Evolutionary conservation across 768 basidiomycete species (phyloP), one percentile per base, ranked within the genome.

Genomic region (Psilocybe tampanensis): DNA sequence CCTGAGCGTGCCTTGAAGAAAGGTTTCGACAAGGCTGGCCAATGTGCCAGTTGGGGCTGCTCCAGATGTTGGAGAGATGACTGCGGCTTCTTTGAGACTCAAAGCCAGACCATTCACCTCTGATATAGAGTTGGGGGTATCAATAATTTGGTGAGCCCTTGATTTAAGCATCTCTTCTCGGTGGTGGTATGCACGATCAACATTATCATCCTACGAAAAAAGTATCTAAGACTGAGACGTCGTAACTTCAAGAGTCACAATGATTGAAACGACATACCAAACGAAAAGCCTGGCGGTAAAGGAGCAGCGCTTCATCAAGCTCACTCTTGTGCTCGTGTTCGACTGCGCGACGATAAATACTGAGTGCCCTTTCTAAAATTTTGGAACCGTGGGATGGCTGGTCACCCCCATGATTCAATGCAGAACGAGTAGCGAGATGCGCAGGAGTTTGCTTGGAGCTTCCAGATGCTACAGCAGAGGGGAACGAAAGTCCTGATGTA

Each of bases 261-360:
- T 18, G 19, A 26, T 42, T 39, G 21, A 53, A 15, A 36, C n/a
- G n/a, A 59, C 68, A 53, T 69, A 79, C 78, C 72, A 89, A 73
- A 51, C 88, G 83, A 69, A 94, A 95, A 2, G 92, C 92, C 59
- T 84, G 83, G 9, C 92, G 85, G 65, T 96, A 97, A 8, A 94
- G 72, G 22, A 71, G 66, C 9, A 94, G 71, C 11, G 94, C 94
- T 32, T 88, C 84, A 60, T 94, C 89, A 47, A 93, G 75, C 57
- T 89, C 75, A 36, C 92, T 85, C 43, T 72, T 74, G 66, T 92
- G 89, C 69, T 97, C 94, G 44, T 82, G 77, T 36, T 84, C 77
- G 26, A 94, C 80, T 8, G 94, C 94, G 18, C 73, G 77, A 24
- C 80, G 72, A 69, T 96, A 97, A 12, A 86, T 62, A 8, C 81